Conservation (phyloP, 75 land plant species). For the Pinus tabuliformis region DNA sequence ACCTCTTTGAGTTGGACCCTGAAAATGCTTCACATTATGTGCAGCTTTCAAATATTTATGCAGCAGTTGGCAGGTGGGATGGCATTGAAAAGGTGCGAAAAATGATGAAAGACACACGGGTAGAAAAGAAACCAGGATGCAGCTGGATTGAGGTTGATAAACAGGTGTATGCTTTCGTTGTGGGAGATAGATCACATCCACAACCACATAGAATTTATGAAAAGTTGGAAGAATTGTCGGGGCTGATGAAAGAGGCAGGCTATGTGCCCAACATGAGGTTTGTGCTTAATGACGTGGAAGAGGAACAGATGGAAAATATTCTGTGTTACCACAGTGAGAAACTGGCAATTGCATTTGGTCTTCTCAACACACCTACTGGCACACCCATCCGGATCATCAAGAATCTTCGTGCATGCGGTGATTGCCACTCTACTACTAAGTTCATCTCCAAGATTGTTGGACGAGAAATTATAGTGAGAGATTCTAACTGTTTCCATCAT, state of each 20-base stretch:
- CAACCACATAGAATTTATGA: conserved; percentile 9
- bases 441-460: not conserved
- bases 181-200: conserved; percentile 15
- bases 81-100: conserved; percentile 8
- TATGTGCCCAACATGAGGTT: conserved; percentile 2
- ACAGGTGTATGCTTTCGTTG: conserved; percentile 9
- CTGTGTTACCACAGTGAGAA: conserved; percentile 9
- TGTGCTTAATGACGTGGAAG: conserved; percentile 16
- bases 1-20: conserved; percentile 13
- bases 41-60: conserved; percentile 15
- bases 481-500: not conserved
- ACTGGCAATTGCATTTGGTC: conserved; percentile 15
- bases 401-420: conserved; percentile 15
- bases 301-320: conserved; percentile 11
- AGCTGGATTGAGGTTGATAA: conserved; percentile 13
- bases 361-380: conserved; percentile 9
- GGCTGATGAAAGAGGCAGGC: conserved; percentile 8
- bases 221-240: conserved; percentile 5
- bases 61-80: conserved; percentile 7
- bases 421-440: not conserved
- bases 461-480: not conserved
- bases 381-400: conserved; percentile 6
- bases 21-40: conserved; percentile 6
- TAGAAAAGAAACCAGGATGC: conserved; percentile 6
- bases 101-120: conserved; percentile 4